Percentiles rank a stretch among this genome's conserved stretches.
phyloP scores from a whole-genome alignment of 306 rosid species.

The Pyrus bretschneideri region DNA sequence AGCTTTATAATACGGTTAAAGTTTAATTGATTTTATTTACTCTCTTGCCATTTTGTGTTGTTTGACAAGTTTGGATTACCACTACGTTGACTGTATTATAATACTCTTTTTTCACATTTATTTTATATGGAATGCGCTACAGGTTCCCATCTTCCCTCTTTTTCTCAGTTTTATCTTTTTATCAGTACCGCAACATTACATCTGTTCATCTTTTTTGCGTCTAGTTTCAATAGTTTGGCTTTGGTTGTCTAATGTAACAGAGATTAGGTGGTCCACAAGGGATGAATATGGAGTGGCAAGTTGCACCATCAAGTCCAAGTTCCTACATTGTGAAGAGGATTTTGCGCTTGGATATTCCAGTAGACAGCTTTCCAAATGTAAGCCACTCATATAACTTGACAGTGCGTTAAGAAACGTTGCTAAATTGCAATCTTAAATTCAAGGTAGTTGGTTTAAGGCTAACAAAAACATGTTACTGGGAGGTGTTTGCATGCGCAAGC shows the following conservation, averaged over 20 bases:
- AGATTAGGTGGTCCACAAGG: constrained; percentile 70
- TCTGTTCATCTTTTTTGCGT: neutral
- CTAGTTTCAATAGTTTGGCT: constrained; percentile 8
- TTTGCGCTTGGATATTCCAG: constrained; percentile 92
- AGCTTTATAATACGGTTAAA: neutral
- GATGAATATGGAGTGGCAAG: constrained; percentile 98
- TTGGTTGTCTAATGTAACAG: constrained; percentile 30
- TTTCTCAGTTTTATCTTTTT: neutral
- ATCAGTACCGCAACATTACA: neutral
- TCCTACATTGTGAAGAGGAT: constrained; percentile 80
- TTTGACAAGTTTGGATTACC: neutral
- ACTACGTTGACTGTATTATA: neutral
- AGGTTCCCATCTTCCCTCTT: neutral
- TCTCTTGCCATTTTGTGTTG: neutral
- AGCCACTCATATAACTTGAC: constrained; percentile 14
- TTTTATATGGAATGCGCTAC: neutral
- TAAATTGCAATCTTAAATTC: neutral
- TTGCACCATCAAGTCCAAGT: constrained; percentile 94
- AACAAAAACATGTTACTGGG: neutral
- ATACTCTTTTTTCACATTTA: neutral
- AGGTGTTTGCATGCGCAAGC: neutral
- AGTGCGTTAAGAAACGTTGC: neutral
- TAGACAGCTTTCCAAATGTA: constrained; percentile 81
- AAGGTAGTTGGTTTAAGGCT: neutral
- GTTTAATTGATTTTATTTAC: neutral